phyloP scores from a whole-genome alignment of 345 rosid genomes.

The Lenwebbia sp. region DNA sequence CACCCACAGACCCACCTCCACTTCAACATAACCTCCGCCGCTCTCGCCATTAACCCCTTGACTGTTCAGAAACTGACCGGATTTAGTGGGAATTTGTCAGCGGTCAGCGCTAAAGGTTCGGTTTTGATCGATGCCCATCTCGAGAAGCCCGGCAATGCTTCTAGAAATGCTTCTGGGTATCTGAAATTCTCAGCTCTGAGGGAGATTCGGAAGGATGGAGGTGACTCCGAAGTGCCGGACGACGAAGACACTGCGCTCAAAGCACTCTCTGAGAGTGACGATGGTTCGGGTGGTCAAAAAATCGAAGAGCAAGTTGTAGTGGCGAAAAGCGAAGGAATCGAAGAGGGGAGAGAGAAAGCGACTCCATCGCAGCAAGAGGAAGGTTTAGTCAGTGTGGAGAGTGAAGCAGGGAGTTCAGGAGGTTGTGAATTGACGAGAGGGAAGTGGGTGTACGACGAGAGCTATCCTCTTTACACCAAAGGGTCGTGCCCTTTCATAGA shows the following conservation, averaged over 20 bases:
- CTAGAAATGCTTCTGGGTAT: conserved; percentile 48
- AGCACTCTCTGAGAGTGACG: not conserved
- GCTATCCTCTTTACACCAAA: conserved; percentile 64
- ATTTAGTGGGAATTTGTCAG: conserved; percentile 16
- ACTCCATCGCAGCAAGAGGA: not conserved
- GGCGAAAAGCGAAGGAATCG: conserved; percentile 3
- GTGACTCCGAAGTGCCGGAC: conserved; percentile 1
- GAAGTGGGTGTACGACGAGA: conserved; percentile 72
- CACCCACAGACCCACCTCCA: conserved; percentile 22
- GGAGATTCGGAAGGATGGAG: conserved; percentile 2
- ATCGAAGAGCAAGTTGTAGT: conserved; percentile 16
- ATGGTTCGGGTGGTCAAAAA: conserved; percentile 8
- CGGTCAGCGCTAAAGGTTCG: conserved; percentile 8
- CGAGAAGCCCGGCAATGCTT: conserved; percentile 13
- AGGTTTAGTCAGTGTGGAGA: not conserved
- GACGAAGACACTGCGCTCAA: not conserved
- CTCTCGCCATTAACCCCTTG: conserved; percentile 6
- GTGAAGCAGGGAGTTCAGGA: conserved; percentile 6
- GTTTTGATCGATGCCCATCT: conserved; percentile 24
- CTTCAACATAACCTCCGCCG: conserved; percentile 18
- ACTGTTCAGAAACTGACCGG: conserved; percentile 12
- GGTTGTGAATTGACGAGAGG: conserved; percentile 67
- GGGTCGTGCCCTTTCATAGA: conserved; percentile 81
- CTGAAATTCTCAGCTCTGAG: conserved; percentile 4
- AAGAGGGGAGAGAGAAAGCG: conserved; percentile 14